Conservation (phyloP, 345 rosid genomes). For the Mallotus nudiflorus region DNA sequence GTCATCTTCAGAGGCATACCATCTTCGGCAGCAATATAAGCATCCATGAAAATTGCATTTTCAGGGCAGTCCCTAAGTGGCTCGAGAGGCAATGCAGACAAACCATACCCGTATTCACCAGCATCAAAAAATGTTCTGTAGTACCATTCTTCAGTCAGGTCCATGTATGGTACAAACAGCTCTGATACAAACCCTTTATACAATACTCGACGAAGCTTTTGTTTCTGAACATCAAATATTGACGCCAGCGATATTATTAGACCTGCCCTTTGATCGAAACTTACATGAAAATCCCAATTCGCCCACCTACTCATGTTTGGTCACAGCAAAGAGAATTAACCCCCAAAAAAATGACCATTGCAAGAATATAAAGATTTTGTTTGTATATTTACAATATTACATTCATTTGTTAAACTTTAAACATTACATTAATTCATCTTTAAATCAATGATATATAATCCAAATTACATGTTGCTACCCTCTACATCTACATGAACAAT, state of each 20-base stretch:
- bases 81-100: slow-evolving; percentile 3
- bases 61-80: slow-evolving; percentile 19
- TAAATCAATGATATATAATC: too few species aligned
- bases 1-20: slow-evolving; percentile 12
- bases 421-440: too few species aligned
- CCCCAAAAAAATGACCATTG: too few species aligned
- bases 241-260: slow-evolving; percentile 26
- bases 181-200: slow-evolving; percentile 25
- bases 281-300: slow-evolving; percentile 25
- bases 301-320: slow-evolving; percentile 20
- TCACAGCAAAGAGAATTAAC: background rate
- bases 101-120: slow-evolving; percentile 27
- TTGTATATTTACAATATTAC: too few species aligned
- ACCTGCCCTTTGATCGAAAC: slow-evolving; percentile 23
- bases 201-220: slow-evolving; percentile 12
- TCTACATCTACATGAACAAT: too few species aligned
- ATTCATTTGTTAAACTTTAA: too few species aligned
- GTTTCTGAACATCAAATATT: slow-evolving; percentile 18
- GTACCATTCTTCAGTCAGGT: slow-evolving; percentile 25
- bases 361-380: too few species aligned
- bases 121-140: slow-evolving; percentile 17
- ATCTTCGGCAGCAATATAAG: slow-evolving; percentile 10
- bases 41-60: slow-evolving; percentile 28
- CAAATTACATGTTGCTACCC: background rate
- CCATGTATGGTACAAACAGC: slow-evolving; percentile 27